Conservation (phyloP, 1,139 yeast genomes). For the Barnettozyma hawaiiensis region DNA sequence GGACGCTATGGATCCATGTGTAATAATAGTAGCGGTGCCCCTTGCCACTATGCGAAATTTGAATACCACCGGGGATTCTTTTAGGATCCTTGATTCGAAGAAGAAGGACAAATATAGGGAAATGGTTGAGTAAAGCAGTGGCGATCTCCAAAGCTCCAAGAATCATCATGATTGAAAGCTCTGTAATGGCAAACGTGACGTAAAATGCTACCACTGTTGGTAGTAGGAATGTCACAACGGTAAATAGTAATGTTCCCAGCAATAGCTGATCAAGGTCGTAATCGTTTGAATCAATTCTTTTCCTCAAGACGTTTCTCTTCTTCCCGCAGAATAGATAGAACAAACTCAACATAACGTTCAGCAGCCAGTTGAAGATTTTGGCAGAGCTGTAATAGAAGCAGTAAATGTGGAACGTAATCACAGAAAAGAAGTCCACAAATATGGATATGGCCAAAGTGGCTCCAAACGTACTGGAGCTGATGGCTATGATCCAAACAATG, state of each 20-base stretch:
- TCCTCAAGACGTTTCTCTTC: conserved; percentile 75
- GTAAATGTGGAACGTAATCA: conserved; percentile 66
- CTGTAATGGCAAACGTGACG: conserved; percentile 57
- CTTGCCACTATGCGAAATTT: too few relatives aligned
- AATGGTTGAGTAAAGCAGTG: conserved; percentile 67
- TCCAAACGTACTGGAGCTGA: conserved; percentile 46
- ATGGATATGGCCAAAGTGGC: conserved; percentile 65
- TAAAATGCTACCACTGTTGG: conserved; percentile 91
- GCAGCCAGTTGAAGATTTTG: conserved; percentile 71
- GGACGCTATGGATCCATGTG: conserved; percentile 36
- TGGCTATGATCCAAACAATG: conserved; percentile 34
- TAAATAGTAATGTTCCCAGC: conserved; percentile 83
- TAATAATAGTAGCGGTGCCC: conserved; percentile 21
- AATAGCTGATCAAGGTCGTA: conserved; percentile 84
- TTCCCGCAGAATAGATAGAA: conserved; percentile 87
- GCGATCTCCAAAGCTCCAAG: conserved; percentile 54
- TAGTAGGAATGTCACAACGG: conserved; percentile 66
- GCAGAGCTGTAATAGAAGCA: conserved; percentile 78
- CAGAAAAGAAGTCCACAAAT: conserved; percentile 55
- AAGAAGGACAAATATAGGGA: conserved; percentile 79
- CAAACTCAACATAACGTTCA: conserved; percentile 62
- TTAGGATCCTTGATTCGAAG: conserved; percentile 75
- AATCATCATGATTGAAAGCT: conserved; percentile 46
- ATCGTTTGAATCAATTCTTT: conserved; percentile 78
- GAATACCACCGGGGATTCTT: conserved; percentile 87